phyloP scores from a whole-genome alignment of 2,329 filamentous ascomycete species.

The Fusarium circinatum region DNA sequence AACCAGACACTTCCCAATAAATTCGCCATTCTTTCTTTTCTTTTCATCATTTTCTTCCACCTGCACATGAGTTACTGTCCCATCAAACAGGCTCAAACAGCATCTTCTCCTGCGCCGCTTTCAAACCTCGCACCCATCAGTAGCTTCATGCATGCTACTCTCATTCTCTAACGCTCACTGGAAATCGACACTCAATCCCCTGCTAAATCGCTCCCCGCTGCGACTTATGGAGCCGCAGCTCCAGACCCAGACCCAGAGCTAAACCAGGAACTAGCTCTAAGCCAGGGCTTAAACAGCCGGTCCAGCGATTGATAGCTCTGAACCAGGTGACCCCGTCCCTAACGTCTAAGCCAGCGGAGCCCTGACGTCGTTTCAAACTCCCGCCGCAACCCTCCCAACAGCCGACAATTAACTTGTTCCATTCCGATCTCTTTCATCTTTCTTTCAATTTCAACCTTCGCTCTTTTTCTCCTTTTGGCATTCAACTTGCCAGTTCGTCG shows the following conservation, averaged over 20 bases:
- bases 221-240: slow-evolving; percentile 22
- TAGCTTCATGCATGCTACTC: slow-evolving; percentile 23
- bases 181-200: slow-evolving; percentile 14
- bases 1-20: background rate
- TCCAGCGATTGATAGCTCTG: slow-evolving; percentile 7
- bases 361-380: slow-evolving; percentile 43
- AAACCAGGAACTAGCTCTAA: slow-evolving; percentile 2
- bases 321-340: slow-evolving; percentile 28
- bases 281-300: slow-evolving; percentile 13
- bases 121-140: slow-evolving; percentile 15
- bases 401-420: slow-evolving; percentile 22
- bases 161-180: slow-evolving; percentile 6
- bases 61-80: background rate
- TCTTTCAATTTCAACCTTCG: background rate
- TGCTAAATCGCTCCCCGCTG: slow-evolving; percentile 21
- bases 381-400: slow-evolving; percentile 26
- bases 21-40: background rate
- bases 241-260: background rate
- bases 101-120: background rate
- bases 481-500: slow-evolving; percentile 3
- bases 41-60: background rate
- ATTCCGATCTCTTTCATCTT: slow-evolving; percentile 23
- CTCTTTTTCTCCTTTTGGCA: background rate
- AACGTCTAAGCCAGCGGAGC: slow-evolving; percentile 38
- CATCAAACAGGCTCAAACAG: background rate